Evolutionary conservation across 768 basidiomycete genomes (phyloP), one percentile per base, ranked within the genome.

Genomic region (Boletus reticuloceps): DNA sequence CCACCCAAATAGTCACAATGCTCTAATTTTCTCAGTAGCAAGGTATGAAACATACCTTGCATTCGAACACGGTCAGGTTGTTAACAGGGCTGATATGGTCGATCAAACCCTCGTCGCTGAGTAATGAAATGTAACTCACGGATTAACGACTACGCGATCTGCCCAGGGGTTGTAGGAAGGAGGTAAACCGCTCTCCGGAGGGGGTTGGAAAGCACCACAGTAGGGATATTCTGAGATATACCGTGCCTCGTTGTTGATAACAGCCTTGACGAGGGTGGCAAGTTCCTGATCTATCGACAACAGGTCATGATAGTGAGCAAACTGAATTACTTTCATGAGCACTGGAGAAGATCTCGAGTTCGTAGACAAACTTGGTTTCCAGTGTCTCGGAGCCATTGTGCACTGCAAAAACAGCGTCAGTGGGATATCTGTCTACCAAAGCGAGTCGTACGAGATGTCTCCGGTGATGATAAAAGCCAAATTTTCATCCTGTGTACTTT

Each of bases 321-420:
- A 88, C 84, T 91, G 57, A 5, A 55, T 37, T 39, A 60, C 39
- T 12, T 38, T 29, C 36, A 38, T 61, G 46, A 59, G 37, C 29
- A 20, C 13, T n/a, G 14, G 29, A 20, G 4, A 22, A 38, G 27
- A 39, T 31, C 31, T 46, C 38, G 13, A n/a, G 6, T 22, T 36
- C 32, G 27, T 5, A 31, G 32, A 63, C 71, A 29, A 51, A 85
- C 86, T 72, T 89, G 88, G 65, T 91, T 91, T 25, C 82, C 86
- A 20, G 89, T 88, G 65, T 91, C 89, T 47, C 89, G 85, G 37
- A 91, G 76, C 89, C 89, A 91, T 64, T 91, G 89, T 4, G 89
- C 89, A 32, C 88, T 91, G 55, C 39, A 41, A 47, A 46, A 39
- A 53, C 5, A 40, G 40, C 38, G 37, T 66, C 34, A 64, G 49